phyloP scores from a whole-genome alignment of 73 alveolate genomes.

The Loxodes magnus region DNA sequence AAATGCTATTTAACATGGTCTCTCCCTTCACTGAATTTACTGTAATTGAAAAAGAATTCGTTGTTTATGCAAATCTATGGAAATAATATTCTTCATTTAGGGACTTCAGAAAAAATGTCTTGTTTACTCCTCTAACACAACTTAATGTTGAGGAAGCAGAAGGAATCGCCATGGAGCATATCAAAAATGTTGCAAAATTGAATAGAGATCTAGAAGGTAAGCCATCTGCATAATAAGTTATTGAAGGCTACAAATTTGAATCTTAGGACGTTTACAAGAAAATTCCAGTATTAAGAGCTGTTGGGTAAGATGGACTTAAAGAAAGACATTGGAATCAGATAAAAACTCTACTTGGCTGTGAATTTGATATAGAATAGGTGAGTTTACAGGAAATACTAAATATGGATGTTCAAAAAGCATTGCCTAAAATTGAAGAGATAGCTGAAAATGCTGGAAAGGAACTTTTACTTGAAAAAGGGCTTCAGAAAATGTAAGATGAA shows the following conservation, averaged over 20 bases:
- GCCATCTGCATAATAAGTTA: constrained; percentile 14
- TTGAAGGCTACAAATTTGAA: constrained; percentile 20
- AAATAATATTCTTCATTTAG: constrained; percentile 11
- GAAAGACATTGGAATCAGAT: constrained; percentile 93
- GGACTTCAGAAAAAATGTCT: constrained; percentile 20
- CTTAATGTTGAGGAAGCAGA: constrained; percentile 34
- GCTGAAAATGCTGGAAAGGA: constrained; percentile 72
- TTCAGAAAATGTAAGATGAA: constrained; percentile 62
- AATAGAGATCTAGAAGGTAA: constrained; percentile 8
- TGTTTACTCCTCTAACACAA: constrained; percentile 19
- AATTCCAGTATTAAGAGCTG: constrained; percentile 45
- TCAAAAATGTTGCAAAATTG: constrained; percentile 2
- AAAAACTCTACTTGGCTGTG: constrained; percentile 19
- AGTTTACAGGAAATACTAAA: constrained; percentile 21
- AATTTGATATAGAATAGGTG: constrained; percentile 9
- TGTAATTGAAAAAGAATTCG: constrained; percentile 14
- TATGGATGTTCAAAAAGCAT: constrained; percentile 18
- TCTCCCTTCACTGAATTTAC: constrained; percentile 18
- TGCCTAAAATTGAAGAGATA: constrained; percentile 48
- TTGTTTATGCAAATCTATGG: constrained; percentile 15
- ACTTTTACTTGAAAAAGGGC: constrained; percentile 42
- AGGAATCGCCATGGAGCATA: constrained; percentile 19
- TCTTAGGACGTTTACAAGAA: constrained; percentile 22
- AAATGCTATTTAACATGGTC: constrained; percentile 11
- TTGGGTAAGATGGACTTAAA: constrained; percentile 79